A percentile compares a stretch with the other conserved stretches of the same genome.
Evolutionary conservation across 176 grass and related monocot species (phyloP).

Genomic region (Lolium rigidum): DNA sequence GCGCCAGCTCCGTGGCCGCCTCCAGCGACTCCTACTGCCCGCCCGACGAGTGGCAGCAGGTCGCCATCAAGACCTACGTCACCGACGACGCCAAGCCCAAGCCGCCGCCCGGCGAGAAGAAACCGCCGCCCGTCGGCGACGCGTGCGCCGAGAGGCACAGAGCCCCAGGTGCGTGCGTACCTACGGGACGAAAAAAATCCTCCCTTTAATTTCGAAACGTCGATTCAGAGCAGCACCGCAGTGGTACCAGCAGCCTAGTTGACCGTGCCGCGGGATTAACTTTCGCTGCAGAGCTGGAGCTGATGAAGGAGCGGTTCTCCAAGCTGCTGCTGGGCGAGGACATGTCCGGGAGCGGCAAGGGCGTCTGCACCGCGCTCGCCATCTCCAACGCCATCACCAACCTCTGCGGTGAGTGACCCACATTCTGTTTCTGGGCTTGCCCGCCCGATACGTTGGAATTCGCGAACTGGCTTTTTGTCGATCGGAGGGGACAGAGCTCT

Average conservation of each 20-base stretch:
- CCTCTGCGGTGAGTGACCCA: constrained; percentile 68
- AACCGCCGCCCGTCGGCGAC: not conserved
- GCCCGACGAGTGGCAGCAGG: constrained; percentile 43
- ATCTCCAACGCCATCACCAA: constrained; percentile 98
- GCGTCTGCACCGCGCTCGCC: constrained; percentile 92
- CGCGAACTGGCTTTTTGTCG: not conserved
- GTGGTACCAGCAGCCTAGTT: not conserved
- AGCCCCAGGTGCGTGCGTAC: constrained; percentile 42
- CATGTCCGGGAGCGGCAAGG: constrained; percentile 98
- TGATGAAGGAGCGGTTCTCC: constrained; percentile 97
- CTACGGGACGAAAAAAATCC: not conserved
- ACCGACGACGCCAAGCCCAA: constrained; percentile 2
- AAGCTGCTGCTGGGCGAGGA: constrained; percentile 97
- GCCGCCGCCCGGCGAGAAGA: not conserved
- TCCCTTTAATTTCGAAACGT: not conserved
- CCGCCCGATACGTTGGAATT: not conserved
- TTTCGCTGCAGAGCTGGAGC: constrained; percentile 65
- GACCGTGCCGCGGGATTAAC: not conserved
- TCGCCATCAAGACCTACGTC: constrained; percentile 49
- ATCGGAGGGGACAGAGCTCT: constrained; percentile 1
- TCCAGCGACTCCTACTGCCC: constrained; percentile 46
- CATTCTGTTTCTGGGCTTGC: not conserved
- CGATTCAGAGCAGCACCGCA: not conserved
- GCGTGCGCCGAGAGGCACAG: not conserved
- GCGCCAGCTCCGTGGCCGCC: constrained; percentile 48